A percentile compares a stretch with the other conserved stretches of the same genome.
Conservation (phyloP, 2,329 filamentous ascomycete species). For the Lizonia empirigonia region DNA sequence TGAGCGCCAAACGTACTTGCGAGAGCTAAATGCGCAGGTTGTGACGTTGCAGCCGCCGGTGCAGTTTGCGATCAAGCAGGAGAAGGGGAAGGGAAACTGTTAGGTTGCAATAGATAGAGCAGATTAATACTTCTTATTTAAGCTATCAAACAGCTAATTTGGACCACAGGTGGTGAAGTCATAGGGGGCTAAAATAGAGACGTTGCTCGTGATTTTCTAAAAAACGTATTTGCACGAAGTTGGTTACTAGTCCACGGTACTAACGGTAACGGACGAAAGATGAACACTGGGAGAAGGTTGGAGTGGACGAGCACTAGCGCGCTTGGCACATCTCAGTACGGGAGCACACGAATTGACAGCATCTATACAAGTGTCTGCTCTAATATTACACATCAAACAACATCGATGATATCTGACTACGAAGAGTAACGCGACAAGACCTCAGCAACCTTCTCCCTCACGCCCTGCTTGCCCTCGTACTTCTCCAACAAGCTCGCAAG, state of each 20-base stretch:
- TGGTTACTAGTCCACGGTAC: too few species aligned
- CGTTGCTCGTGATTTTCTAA: too few species aligned
- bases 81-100: not conserved
- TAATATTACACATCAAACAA: slow-evolving; percentile 6
- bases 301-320: not conserved
- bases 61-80: not conserved
- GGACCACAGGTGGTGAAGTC: too few species aligned
- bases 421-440: slow-evolving; percentile 57
- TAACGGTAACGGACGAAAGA: too few species aligned
- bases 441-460: slow-evolving; percentile 65
- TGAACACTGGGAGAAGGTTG: too few species aligned
- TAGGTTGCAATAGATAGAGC: too few species aligned
- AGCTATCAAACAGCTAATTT: too few species aligned
- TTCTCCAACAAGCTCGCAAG: slow-evolving; percentile 48
- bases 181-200: too few species aligned
- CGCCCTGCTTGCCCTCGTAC: slow-evolving; percentile 54
- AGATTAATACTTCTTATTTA: too few species aligned
- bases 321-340: not conserved
- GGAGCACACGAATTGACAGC: not conserved
- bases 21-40: not conserved
- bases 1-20: not conserved
- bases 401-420: not conserved
- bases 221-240: too few species aligned
- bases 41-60: not conserved
- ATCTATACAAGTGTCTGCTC: not conserved